Base-by-base conservation (phyloP, 352 stramenopile genomes). In the Phytopythium montanum region DNA sequence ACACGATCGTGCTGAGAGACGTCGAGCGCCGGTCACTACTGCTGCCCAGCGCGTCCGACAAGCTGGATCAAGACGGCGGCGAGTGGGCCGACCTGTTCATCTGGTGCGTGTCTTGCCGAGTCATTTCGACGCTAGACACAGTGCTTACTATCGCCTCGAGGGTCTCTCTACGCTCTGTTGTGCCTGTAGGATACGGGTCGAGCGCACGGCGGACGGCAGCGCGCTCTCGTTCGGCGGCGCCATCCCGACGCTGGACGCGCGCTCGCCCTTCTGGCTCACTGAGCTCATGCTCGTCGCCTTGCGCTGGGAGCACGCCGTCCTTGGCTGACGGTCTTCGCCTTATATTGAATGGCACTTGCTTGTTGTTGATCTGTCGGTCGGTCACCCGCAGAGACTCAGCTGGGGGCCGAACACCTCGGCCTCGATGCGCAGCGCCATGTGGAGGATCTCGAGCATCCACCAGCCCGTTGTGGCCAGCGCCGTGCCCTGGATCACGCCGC, bases 401-500 rank as follows among this genome's bases (percentile, higher is more conserved):
- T 64, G 59, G 16, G 73, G 80, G 3, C 79, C 79, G 5, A 84
- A 55, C 34, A 81, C 75, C 33, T 75, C 65, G 26, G 61, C 67
- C 57, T 91, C 81, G 66, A 76, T 79, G 23, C 75, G 72, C 56
- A 91, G 46, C 51, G 78, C 76, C 56, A 88, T 87, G 63, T 84
- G 61, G 19, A 91, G 72, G 61, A 83, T 87, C 68, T 91, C 79
- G 50, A 91, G 80, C 29, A 81, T 85, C 81, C 81, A 91, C 65
- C 75, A 85, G 33, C 73, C 73, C 25, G 79, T 68, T 33, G 73
- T 75, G 31, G 76, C 70, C 12, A 91, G 68, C 61, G 73, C 57
- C 18, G 79, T 87, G 59, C 76, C 77, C 59, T 81, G 62, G 21
- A 88, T 76, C 28, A 85, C 68, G 19, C 81, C 81, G 29, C 81